Conservation (phyloP, 1,284 basidiomycete species). For the Polyporus tsugae region DNA sequence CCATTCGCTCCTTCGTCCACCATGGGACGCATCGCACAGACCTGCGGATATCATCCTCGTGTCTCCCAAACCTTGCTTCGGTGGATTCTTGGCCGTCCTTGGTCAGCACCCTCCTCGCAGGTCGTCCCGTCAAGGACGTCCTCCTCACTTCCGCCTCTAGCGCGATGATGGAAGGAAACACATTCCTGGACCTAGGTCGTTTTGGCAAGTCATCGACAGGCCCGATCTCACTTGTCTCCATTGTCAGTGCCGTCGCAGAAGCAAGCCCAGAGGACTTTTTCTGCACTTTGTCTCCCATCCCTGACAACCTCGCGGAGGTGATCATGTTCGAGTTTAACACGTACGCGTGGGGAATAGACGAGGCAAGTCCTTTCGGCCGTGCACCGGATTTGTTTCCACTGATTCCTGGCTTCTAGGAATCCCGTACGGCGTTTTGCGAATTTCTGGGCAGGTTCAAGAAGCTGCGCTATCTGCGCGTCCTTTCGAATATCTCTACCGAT, state of each 20-base stretch:
- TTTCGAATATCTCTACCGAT: neutral
- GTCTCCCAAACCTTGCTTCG: neutral
- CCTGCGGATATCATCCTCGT: neutral
- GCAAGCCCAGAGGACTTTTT: neutral
- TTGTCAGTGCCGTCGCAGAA: neutral
- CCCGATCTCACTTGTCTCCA: neutral
- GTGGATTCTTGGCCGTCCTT: neutral
- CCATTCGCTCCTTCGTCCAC: neutral
- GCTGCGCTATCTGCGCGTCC: neutral
- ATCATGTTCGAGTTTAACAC: slow-evolving; percentile 1
- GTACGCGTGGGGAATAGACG: neutral
- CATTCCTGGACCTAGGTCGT: neutral
- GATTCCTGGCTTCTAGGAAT: neutral
- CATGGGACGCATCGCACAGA: neutral
- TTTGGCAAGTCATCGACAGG: neutral
- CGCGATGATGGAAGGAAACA: neutral
- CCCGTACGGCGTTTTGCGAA: neutral
- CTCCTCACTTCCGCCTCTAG: neutral
- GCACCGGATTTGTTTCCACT: neutral
- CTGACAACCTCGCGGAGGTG: neutral
- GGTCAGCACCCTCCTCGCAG: neutral
- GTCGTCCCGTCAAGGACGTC: neutral
- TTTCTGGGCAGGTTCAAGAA: neutral
- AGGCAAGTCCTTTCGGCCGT: neutral
- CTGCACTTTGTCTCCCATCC: neutral